Evolutionary conservation across 805 yeast species (phyloP).

Genomic region (Saturnispora silvae): DNA sequence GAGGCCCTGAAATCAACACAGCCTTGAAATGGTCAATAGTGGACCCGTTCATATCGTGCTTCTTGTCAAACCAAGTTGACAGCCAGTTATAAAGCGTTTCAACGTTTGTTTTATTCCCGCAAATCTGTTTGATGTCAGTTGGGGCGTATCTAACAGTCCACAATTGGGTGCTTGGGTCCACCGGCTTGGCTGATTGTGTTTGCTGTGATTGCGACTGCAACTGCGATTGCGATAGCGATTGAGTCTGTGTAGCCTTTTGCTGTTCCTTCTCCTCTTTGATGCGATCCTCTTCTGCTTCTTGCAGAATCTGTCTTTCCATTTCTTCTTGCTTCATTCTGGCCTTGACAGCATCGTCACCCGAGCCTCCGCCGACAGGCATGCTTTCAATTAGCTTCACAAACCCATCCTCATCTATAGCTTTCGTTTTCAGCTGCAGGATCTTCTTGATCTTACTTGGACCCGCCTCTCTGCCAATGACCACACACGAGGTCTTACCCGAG

Average conservation of each 20-base stretch:
- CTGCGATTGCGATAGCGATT: not conserved
- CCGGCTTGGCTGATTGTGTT: conserved; percentile 11
- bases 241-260: conserved; percentile 11
- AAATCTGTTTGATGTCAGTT: conserved; percentile 56
- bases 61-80: conserved; percentile 55
- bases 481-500: conserved; percentile 75
- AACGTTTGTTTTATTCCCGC: conserved; percentile 82
- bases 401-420: conserved; percentile 82
- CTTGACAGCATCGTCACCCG: conserved; percentile 64
- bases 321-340: conserved; percentile 60
- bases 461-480: conserved; percentile 90
- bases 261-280: conserved; percentile 17
- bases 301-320: conserved; percentile 48
- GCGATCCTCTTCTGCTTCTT: conserved; percentile 31
- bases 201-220: not conserved
- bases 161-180: conserved; percentile 31
- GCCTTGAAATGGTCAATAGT: conserved; percentile 70
- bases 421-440: conserved; percentile 61
- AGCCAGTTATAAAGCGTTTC: conserved; percentile 65
- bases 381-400: conserved; percentile 58
- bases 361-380: conserved; percentile 92
- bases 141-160: conserved; percentile 98
- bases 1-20: conserved; percentile 78
- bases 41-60: conserved; percentile 40
- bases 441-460: conserved; percentile 90